Percentiles rank a stretch among this genome's conserved stretches.
Evolutionary conservation across 1,284 basidiomycete genomes (phyloP).

Genomic region (Mycosarcoma mackinlayi): DNA sequence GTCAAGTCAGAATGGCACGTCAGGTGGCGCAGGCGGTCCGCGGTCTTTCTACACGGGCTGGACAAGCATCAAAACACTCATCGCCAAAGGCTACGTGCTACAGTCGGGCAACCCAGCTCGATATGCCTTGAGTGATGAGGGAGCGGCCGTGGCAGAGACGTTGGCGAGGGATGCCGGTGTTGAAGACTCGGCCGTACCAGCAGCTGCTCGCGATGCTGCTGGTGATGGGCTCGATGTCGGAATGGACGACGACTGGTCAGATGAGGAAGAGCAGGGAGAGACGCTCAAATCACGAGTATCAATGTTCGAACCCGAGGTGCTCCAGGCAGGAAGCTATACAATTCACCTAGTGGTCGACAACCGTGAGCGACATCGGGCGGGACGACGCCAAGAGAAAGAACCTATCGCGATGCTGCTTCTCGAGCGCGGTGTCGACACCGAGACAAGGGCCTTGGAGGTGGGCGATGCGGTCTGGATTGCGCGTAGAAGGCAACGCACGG

Average conservation of each 20-base stretch:
- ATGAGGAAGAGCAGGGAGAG: constrained; percentile 28
- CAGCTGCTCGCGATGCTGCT: neutral
- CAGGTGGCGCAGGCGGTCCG: constrained; percentile 17
- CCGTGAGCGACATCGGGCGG: constrained; percentile 69
- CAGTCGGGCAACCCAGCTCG: constrained; percentile 62
- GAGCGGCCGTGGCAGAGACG: constrained; percentile 51
- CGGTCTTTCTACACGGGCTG: constrained; percentile 62
- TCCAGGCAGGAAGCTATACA: constrained; percentile 71
- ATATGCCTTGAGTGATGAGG: constrained; percentile 61
- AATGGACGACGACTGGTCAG: constrained; percentile 20
- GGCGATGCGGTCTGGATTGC: constrained; percentile 75
- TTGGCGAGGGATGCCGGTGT: constrained; percentile 44
- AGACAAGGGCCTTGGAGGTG: constrained; percentile 71
- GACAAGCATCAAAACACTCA: constrained; percentile 67
- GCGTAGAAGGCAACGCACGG: constrained; percentile 64
- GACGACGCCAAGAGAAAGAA: constrained; percentile 26
- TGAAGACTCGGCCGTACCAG: neutral
- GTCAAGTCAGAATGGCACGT: constrained; percentile 20
- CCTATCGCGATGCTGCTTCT: constrained; percentile 48
- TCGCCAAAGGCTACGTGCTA: constrained; percentile 63
- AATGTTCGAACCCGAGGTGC: constrained; percentile 67
- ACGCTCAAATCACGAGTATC: constrained; percentile 7
- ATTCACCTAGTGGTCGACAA: constrained; percentile 73
- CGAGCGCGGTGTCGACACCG: constrained; percentile 69
- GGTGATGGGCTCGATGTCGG: neutral